Evolutionary conservation across 345 rosid species (phyloP), one percentile per base, ranked within the genome.

Genomic region (Hibiscus trionum): DNA sequence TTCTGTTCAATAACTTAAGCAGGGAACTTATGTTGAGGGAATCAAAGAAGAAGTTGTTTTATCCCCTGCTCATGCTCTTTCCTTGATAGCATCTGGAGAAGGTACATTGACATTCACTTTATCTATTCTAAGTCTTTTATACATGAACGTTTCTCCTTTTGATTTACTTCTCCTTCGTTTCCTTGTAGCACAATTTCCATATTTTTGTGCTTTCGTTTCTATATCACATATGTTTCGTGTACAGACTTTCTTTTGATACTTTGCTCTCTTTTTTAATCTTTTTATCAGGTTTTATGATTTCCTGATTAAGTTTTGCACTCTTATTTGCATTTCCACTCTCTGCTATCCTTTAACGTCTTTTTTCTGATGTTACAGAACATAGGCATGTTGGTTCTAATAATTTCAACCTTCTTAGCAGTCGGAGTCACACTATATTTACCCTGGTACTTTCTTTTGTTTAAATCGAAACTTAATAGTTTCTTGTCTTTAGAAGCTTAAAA

Each of bases 81-180:
- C 98, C 77, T 84, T 94, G 81, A 91, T 94, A 79, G 98, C 98
- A 71, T 75, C 97, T 69, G 98, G 98, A 72, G 97, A 94, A 94
- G 98, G 97, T 94, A 82, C 24, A 42, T 10, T 29, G 16, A 16
- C 60, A 50, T n/a, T 50, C n/a, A 1, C 60, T 58, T 58, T 17
- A 69, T 61, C 35, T 62, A 42, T 21, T 60, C 42, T 55, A 17
- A 50, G 44, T 29, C 64, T 46, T 75, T 49, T 29, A 52, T 2
- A 3, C 17, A 1, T 42, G 17, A 56, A 58, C 35, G 7, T 44
- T 57, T 60, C 37, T 60, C 21, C 42, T 71, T 53, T 26, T 12
- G 4, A 49, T 49, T 49, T 65, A 50, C 39, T 14, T 39, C n/a
- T 27, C 12, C 21, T 27, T 64, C 47, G 1, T 67, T 66, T 52